Percentiles rank a stretch among this genome's conserved stretches.
Evolutionary conservation across 2,329 filamentous ascomycete genomes (phyloP).

Genomic region (Tolypocladium album): DNA sequence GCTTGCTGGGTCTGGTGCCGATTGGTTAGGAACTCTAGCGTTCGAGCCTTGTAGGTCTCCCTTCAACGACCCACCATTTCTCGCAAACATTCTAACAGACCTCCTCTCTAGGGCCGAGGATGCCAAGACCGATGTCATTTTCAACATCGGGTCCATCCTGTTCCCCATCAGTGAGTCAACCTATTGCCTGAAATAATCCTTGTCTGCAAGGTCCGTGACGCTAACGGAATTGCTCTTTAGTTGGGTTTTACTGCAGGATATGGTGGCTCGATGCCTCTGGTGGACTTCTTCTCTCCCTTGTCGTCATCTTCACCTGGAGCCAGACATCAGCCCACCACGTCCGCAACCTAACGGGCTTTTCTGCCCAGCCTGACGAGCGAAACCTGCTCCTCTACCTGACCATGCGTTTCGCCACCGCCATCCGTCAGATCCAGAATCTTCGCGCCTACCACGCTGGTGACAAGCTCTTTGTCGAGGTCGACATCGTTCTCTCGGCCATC

Average conservation of each 20-base stretch:
- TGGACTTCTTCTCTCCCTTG: constrained; percentile 64
- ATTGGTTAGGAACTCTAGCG: constrained; percentile 73
- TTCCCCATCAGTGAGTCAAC: constrained; percentile 56
- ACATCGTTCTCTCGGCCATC: constrained; percentile 70
- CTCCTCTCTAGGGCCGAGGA: constrained; percentile 31
- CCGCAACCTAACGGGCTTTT: constrained; percentile 68
- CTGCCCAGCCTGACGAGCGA: constrained; percentile 68
- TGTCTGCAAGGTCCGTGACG: too few species aligned
- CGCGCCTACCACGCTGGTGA: constrained; percentile 80
- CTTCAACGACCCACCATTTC: not conserved
- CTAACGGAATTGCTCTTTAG: constrained; percentile 14
- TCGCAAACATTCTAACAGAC: constrained; percentile 1
- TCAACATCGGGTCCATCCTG: constrained; percentile 81
- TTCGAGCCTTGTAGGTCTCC: constrained; percentile 57
- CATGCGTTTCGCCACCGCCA: constrained; percentile 85
- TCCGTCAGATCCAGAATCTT: constrained; percentile 74
- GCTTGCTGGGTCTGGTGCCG: constrained; percentile 82
- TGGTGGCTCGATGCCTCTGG: constrained; percentile 82
- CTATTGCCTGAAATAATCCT: not conserved
- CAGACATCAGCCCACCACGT: constrained; percentile 66
- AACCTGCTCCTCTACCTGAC: constrained; percentile 83
- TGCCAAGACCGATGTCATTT: constrained; percentile 66
- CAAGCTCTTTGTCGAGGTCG: constrained; percentile 72
- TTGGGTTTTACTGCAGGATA: constrained; percentile 63
- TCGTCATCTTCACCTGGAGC: constrained; percentile 74